A percentile compares a stretch with the other conserved stretches of the same genome.
Conservation (phyloP, 106 monocot species). For the Apostasia ramifera region DNA sequence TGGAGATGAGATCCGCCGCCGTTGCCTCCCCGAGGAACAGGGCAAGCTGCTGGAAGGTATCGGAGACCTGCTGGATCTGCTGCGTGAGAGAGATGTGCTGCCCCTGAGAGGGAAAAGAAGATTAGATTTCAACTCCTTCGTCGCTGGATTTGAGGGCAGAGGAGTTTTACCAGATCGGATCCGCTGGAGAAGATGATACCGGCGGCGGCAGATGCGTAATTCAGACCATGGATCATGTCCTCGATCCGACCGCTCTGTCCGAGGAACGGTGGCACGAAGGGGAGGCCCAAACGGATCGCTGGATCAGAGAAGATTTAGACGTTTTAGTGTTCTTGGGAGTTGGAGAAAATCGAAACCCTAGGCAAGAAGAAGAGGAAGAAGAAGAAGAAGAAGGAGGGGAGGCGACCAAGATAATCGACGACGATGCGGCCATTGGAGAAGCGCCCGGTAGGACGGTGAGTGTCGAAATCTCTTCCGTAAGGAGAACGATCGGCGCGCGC, state of each 20-base stretch:
- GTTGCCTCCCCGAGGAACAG: constrained; percentile 43
- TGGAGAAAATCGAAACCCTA: neutral
- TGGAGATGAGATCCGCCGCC: constrained; percentile 42
- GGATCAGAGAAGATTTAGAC: neutral
- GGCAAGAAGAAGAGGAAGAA: neutral
- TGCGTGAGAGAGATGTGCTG: constrained; percentile 56
- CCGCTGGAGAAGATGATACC: constrained; percentile 76
- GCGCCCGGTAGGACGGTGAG: constrained; percentile 60
- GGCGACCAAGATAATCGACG: constrained; percentile 65
- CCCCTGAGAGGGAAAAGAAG: constrained; percentile 30
- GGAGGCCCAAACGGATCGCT: constrained; percentile 55
- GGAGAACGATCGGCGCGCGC: constrained; percentile 74
- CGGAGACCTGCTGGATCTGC: constrained; percentile 67
- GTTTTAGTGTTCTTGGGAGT: neutral
- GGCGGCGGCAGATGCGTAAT: constrained; percentile 70
- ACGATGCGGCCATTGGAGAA: constrained; percentile 84
- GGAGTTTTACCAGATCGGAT: constrained; percentile 48
- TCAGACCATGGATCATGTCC: constrained; percentile 54
- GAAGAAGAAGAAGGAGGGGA: neutral
- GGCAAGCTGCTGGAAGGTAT: constrained; percentile 48
- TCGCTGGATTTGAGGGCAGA: too few species aligned
- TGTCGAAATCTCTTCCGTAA: constrained; percentile 82
- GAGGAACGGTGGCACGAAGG: constrained; percentile 65
- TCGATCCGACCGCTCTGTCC: constrained; percentile 29
- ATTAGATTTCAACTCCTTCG: neutral